Conservation (phyloP, 1,284 basidiomycete genomes). For the Paramarasmius palmivorus region DNA sequence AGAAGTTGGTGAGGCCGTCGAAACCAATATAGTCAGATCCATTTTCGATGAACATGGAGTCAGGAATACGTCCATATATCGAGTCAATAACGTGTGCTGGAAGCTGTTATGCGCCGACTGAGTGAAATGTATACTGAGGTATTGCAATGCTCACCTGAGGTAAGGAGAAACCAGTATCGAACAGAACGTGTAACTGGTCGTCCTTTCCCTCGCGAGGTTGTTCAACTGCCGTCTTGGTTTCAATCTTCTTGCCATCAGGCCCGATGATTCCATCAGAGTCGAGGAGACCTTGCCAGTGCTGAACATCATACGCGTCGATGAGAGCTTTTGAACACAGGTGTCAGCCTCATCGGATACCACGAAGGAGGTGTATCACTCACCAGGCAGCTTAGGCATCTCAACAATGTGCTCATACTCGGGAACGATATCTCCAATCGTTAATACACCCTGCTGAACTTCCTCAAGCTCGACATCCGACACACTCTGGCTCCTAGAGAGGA, state of each 20-base stretch:
- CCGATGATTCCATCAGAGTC: conserved; percentile 1
- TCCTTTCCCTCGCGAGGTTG: background rate
- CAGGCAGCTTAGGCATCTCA: background rate
- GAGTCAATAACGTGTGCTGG: background rate
- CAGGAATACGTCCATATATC: conserved; percentile 5
- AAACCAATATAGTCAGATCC: background rate
- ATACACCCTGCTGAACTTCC: background rate
- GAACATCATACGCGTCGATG: background rate
- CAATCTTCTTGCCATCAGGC: conserved; percentile 1
- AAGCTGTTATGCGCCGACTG: background rate
- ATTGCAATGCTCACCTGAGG: background rate
- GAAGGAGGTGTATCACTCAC: too few species aligned
- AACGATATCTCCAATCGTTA: background rate
- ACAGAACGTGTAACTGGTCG: conserved; percentile 1
- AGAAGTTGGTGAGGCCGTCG: background rate
- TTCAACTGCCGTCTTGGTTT: background rate
- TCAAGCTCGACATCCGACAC: background rate
- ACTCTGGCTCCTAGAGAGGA: background rate
- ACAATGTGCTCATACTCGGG: background rate
- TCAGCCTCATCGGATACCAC: too few species aligned
- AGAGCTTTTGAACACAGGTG: too few species aligned
- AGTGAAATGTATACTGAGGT: too few species aligned
- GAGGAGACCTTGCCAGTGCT: conserved; percentile 1
- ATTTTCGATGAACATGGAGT: background rate
- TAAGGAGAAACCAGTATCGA: background rate